Conservation (phyloP, 2,329 filamentous ascomycete genomes). For the Eutypella sp. region DNA sequence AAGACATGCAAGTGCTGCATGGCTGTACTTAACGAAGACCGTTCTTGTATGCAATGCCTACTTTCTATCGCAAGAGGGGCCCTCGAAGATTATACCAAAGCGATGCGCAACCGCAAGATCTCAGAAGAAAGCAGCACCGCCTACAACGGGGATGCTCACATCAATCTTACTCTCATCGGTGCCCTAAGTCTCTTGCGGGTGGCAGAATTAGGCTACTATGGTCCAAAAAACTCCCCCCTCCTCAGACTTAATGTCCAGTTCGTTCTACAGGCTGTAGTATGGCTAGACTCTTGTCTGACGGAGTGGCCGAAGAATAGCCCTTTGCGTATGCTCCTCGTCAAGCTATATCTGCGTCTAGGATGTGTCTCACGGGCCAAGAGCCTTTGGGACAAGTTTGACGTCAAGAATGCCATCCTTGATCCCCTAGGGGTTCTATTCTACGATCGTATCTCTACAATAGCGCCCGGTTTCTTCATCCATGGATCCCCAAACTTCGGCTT, state of each 20-base stretch:
- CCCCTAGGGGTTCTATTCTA: constrained; percentile 50
- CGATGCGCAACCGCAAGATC: constrained; percentile 11
- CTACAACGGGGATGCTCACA: constrained; percentile 17
- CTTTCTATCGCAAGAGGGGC: constrained; percentile 14
- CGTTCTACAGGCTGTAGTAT: constrained; percentile 43
- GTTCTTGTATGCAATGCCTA: constrained; percentile 18
- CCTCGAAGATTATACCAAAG: constrained; percentile 14
- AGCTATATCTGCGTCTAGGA: constrained; percentile 47
- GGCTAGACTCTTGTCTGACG: constrained; percentile 46
- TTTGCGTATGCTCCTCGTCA: constrained; percentile 45
- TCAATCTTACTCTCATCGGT: constrained; percentile 20
- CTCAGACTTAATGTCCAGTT: constrained; percentile 19
- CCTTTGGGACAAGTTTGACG: constrained; percentile 46
- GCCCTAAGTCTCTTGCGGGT: constrained; percentile 23
- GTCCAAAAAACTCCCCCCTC: constrained; percentile 14
- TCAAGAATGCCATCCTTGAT: constrained; percentile 56
- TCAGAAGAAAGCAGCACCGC: constrained; percentile 4
- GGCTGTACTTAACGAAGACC: not conserved
- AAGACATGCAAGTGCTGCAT: constrained; percentile 13
- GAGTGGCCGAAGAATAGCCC: constrained; percentile 38
- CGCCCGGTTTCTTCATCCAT: constrained; percentile 37
- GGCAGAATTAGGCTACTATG: not conserved
- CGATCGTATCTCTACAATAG: constrained; percentile 49
- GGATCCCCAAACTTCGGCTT: constrained; percentile 14
- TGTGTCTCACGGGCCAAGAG: constrained; percentile 41